Evolutionary conservation across 2,329 filamentous ascomycete species (phyloP).

Genomic region (Fusarium decemcellulare): DNA sequence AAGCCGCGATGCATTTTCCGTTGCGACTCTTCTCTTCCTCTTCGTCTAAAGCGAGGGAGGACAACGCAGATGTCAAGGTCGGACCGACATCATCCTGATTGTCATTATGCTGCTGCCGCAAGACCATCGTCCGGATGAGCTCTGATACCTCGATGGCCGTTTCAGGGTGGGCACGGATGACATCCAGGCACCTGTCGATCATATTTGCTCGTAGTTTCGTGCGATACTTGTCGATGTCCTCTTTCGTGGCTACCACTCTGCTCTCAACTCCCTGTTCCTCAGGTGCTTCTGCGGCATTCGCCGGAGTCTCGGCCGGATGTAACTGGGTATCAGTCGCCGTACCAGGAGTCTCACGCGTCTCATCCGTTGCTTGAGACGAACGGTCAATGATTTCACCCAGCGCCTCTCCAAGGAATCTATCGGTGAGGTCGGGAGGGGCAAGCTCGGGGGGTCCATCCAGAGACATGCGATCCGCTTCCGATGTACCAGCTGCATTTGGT

Average conservation of each 20-base stretch:
- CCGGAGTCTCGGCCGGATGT: slow-evolving; percentile 18
- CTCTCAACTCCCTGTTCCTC: slow-evolving; percentile 30
- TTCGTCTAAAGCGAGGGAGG: slow-evolving; percentile 74
- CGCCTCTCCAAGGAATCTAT: slow-evolving; percentile 45
- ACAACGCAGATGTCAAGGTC: slow-evolving; percentile 86
- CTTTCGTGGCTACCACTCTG: slow-evolving; percentile 63
- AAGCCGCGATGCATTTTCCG: slow-evolving; percentile 80
- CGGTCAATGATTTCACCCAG: slow-evolving; percentile 48
- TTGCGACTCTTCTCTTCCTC: slow-evolving; percentile 77
- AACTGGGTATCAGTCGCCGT: slow-evolving; percentile 39
- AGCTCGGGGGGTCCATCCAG: slow-evolving; percentile 52
- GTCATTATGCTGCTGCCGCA: slow-evolving; percentile 69
- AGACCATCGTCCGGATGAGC: slow-evolving; percentile 81
- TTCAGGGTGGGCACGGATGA: slow-evolving; percentile 88
- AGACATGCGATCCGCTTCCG: slow-evolving; percentile 56
- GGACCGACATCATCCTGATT: slow-evolving; percentile 81
- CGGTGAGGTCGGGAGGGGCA: slow-evolving; percentile 42
- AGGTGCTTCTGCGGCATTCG: slow-evolving; percentile 26
- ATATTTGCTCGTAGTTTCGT: slow-evolving; percentile 80
- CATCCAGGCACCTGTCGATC: slow-evolving; percentile 91
- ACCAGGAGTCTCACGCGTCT: slow-evolving; percentile 34
- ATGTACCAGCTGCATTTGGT: slow-evolving; percentile 38
- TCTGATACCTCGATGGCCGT: slow-evolving; percentile 93
- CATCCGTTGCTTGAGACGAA: slow-evolving; percentile 37
- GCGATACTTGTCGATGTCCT: slow-evolving; percentile 85